Evolutionary conservation across 2,329 filamentous ascomycete genomes (phyloP).

Genomic region (Diplodia mutila): DNA sequence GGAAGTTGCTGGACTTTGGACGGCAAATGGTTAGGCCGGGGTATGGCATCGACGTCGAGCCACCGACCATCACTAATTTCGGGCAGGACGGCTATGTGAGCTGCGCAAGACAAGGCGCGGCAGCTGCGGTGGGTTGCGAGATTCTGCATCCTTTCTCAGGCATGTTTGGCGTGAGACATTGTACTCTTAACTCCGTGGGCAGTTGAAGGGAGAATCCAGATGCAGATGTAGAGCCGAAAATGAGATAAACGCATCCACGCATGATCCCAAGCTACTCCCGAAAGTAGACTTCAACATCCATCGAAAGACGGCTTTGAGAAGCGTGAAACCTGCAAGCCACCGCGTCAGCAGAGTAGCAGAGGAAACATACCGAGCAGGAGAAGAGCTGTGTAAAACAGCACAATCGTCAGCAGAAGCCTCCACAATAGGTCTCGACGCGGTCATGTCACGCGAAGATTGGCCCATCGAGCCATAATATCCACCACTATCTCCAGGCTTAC

Average conservation of each 20-base stretch:
- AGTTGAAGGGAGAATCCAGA: background rate
- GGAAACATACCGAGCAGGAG: background rate
- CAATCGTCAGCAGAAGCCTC: background rate
- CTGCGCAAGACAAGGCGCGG: background rate
- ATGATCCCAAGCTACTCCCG: background rate
- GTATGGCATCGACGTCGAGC: background rate
- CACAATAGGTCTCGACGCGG: background rate
- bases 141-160: background rate
- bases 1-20: background rate
- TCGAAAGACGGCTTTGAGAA: background rate
- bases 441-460: background rate
- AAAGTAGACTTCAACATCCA: background rate
- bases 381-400: background rate
- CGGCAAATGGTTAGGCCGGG: background rate
- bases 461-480: background rate
- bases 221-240: background rate
- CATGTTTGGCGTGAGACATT: background rate
- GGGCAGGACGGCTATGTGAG: background rate
- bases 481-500: background rate
- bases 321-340: background rate
- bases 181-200: background rate
- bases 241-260: background rate
- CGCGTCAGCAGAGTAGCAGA: background rate
- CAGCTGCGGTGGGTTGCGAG: too few species aligned
- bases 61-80: background rate